phyloP scores from a whole-genome alignment of 495 filamentous ascomycete species.

The Trichoderma reesei region DNA sequence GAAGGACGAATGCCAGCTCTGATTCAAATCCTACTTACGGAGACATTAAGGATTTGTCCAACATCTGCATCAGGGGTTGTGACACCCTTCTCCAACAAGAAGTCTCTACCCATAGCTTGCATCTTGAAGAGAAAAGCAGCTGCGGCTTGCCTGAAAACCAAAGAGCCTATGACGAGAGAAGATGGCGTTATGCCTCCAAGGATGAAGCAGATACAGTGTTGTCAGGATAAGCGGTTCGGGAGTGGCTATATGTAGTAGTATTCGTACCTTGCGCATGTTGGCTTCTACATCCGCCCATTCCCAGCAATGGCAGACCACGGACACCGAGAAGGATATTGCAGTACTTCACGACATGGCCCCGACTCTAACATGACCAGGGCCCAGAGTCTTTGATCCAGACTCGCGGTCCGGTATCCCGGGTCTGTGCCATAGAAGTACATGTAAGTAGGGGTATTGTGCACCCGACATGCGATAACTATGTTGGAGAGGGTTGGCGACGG shows the following conservation, averaged over 20 bases:
- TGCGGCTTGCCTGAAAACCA: background rate
- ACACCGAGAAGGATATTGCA: background rate
- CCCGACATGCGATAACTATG: background rate
- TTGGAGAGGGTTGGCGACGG: no score
- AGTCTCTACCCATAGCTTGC: background rate
- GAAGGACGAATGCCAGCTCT: background rate
- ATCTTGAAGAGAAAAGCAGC: background rate
- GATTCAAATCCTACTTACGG: background rate
- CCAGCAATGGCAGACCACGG: background rate
- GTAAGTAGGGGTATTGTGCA: background rate
- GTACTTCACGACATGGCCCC: background rate
- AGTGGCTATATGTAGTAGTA: background rate
- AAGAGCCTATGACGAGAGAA: background rate
- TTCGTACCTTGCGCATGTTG: background rate
- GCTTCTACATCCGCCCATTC: background rate
- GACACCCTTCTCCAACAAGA: background rate
- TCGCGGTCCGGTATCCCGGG: background rate
- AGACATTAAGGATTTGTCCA: background rate
- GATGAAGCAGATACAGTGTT: no score
- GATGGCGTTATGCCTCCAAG: background rate
- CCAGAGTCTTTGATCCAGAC: background rate
- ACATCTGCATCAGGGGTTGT: background rate
- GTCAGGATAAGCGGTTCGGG: background rate
- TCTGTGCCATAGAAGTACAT: background rate
- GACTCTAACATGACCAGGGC: background rate